Evolutionary conservation across 495 filamentous ascomycete genomes (phyloP), one percentile per base, ranked within the genome.

Genomic region (Hypoxylon fuscum): DNA sequence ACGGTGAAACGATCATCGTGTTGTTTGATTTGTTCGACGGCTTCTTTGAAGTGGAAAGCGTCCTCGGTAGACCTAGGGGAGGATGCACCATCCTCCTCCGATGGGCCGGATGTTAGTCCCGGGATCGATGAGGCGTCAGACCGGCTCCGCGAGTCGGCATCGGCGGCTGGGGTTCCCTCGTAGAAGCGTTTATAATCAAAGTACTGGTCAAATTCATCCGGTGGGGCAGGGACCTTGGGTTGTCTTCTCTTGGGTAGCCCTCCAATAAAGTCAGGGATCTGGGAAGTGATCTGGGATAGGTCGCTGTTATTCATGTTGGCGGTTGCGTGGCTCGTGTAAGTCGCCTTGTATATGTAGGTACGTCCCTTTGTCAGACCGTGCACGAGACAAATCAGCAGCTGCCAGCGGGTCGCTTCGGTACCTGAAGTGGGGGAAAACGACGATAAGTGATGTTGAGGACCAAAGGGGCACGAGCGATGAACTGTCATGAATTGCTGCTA

Each of bases 251-350:
- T 64, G 60, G 59, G 25, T 49, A 68, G 63, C 64, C 65, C 69
- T 37, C 68, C 65, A 70, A 72, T 68, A 52, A 72, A 70, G 57
- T 68, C 57, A 62, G 67, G 67, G 63, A 72, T 68, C 67, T 65
- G 48, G 18, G 60, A 66, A 55, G 67, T 66, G 64, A 72, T 60
- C 69, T 70, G 67, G 69, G 67, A 72, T 70, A 72, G 69, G 64
- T 68, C 23, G 47, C 54, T 61, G 56, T 51, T 60, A 59, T 50
- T 68, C 55, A 63, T 64, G 60, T 60, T 70, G 67, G 64, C 65
- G 60, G 63, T 66, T 72, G 69, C 69, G 69, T 72, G 67, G 69
- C 63, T 68, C 69, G 63, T 72, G 69, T 72, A 72, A 72, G 69
- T 70, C 69, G 59, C 58, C 53, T 68, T 68, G 63, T 68, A 66